These are phyloP conservation scores for Fibroporia radiculosa DNA, from an alignment of 768 basidiomycete genomes.

Conservation along the genomic window DNA sequence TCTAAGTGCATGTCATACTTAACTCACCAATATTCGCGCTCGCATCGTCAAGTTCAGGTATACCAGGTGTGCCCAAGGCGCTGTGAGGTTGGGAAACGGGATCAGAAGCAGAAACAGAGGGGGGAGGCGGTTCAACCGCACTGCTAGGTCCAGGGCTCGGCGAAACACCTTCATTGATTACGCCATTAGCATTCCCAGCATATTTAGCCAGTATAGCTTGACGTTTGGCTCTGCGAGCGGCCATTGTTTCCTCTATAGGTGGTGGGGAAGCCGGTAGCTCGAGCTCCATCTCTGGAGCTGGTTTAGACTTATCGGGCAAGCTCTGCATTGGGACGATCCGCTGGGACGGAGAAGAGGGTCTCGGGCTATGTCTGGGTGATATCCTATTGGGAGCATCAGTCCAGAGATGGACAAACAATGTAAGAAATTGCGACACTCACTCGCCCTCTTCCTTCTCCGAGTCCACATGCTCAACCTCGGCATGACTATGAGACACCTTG, in stretches of 20 bases:
- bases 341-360: slow-evolving; percentile 20
- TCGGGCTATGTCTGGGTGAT: slow-evolving; percentile 43
- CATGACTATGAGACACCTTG: slow-evolving; percentile 5
- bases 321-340: slow-evolving; percentile 13
- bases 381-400: slow-evolving; percentile 37
- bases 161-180: slow-evolving; percentile 32
- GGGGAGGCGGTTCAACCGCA: slow-evolving; percentile 67
- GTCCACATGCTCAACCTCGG: slow-evolving; percentile 22
- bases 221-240: slow-evolving; percentile 59
- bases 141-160: slow-evolving; percentile 61
- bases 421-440: slow-evolving; percentile 55
- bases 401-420: slow-evolving; percentile 3
- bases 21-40: slow-evolving; percentile 5
- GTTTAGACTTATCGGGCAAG: slow-evolving; percentile 8
- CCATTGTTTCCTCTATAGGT: slow-evolving; percentile 57
- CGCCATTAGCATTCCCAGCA: slow-evolving; percentile 35
- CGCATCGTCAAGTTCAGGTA: slow-evolving; percentile 6
- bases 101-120: slow-evolving; percentile 55
- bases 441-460: slow-evolving; percentile 88
- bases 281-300: slow-evolving; percentile 42
- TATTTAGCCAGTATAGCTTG: slow-evolving; percentile 80
- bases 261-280: slow-evolving; percentile 36
- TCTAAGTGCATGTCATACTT: too few relatives aligned
- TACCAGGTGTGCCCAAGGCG: slow-evolving; percentile 26
- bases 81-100: slow-evolving; percentile 48